Base-by-base conservation (phyloP, 805 yeast species). In the Candida michaelii region DNA sequence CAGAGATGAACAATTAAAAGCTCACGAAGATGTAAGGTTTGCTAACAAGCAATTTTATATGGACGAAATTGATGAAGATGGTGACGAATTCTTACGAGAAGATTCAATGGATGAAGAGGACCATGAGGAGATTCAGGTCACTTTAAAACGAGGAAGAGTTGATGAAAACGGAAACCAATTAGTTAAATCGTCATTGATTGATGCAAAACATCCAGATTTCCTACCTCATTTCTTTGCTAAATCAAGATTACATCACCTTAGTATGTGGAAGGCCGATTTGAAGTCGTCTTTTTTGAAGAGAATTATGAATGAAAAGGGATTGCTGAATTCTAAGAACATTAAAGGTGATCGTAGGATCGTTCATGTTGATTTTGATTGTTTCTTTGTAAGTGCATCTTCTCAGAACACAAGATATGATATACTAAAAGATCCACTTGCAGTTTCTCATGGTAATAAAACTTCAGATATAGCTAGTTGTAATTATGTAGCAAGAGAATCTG, bases 381-480 rank as follows among this genome's bases (percentile, higher is more conserved):
- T 93, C 55, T 91, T 91, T 63, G 97, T 90, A 2, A 76, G 95
- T 0, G 97, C 85, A 0, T 85, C 97, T 0, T 76, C 87, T 2
- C 63, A 81, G 42, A 69, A 64, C 12, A 66, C 71, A 31, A 83
- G 85, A 0, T 71, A 79, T 2, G 78, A 77, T 45, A 73, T 78
- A 46, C 62, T 52, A 27, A 71, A 33, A 45, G 66, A 51, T 62
- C 83, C 73, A 68, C 83, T 56, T 62, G 91, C 63, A 66, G 96
- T 69, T 69, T 72, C 83, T 0, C 82, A 79, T 53, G 83, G 83
- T 5, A 77, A 77, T 1, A 56, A 55, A 9, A 69, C 77, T 2
- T 79, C 97, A 0, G 98, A 91, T 59, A 71, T 93, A 11, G 93
- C 98, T 0, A 85, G 96, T 45, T 89, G 97, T 56, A 93, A 93